Evolutionary conservation across 306 rosid species (phyloP), one percentile per base, ranked within the genome.

Genomic region (Prosopis cineraria): DNA sequence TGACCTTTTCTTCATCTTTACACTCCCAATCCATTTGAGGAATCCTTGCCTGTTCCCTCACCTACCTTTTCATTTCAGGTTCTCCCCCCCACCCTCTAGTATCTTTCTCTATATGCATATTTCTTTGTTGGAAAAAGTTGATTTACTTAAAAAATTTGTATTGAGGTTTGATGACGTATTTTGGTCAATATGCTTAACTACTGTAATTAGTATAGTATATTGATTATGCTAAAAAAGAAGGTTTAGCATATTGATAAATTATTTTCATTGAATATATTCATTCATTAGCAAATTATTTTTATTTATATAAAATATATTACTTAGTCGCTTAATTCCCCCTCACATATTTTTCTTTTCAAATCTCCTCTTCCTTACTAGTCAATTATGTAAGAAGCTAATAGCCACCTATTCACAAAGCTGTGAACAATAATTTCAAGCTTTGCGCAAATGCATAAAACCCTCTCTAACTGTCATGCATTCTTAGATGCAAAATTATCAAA

Each of bases 41-140:
- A 68, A 58, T 25, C 85, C 89, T 6, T 90, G 86, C 41, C 58
- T 91, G 20, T 72, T 91, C 73, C 85, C 89, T 17, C 58, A 77
- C 0, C 91, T 89, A 34, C 91, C 90, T 66, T 59, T 64, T 79
- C 56, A 86, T 56, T 77, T 87, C 73, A 87, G 91, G 89, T 87
- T 5, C 53, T 47, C 53, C 4, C 34, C 4, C 34, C 4, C 34
- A 31, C 4, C 34, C 4, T 4, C 4, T 4, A 1, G 3, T 31
- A 2, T 45, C 17, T 34, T n/a, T 45, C 40, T 40, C 41, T 71
- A 31, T 39, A 39, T 39, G 43, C 43, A 39, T 39, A 43, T 10
- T 39, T 8, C 4, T 43, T 12, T 10, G 3, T 11, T 8, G 47
- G 17, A 43, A 4, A 17, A 17, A 47, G 17, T 16, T 47, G 7